Percentiles rank a stretch among this genome's conserved stretches.
Evolutionary conservation across 148 eudicot genomes (phyloP).

Genomic region (Rhododendron ovatum): DNA sequence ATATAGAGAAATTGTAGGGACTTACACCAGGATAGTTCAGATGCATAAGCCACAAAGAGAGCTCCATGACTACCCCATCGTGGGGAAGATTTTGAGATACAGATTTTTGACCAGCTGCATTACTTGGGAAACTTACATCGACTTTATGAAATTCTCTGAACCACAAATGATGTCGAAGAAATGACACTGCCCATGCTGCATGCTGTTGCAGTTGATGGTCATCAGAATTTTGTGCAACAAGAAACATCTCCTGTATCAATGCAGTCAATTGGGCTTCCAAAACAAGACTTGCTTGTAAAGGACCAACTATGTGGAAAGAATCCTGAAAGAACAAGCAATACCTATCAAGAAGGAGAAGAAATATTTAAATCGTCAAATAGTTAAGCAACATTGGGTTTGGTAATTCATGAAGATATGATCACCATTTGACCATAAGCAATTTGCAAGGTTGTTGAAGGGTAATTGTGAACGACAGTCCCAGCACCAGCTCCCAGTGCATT

Average conservation of each 20-base stretch:
- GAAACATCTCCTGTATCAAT: constrained; percentile 76
- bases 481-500: constrained; percentile 89
- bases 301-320: constrained; percentile 43
- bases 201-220: constrained; percentile 60
- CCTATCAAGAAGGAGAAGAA: neutral
- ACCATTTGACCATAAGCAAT: constrained; percentile 44
- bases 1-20: neutral
- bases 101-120: constrained; percentile 24
- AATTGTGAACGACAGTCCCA: constrained; percentile 38
- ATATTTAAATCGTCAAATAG: neutral
- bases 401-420: constrained; percentile 1
- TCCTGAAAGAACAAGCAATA: constrained; percentile 41
- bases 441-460: constrained; percentile 22
- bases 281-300: constrained; percentile 54
- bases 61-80: constrained; percentile 62
- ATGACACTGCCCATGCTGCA: constrained; percentile 88
- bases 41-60: constrained; percentile 77
- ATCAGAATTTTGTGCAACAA: constrained; percentile 68
- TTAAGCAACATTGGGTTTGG: constrained; percentile 1
- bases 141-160: constrained; percentile 33
- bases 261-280: constrained; percentile 51
- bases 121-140: constrained; percentile 20
- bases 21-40: constrained; percentile 54
- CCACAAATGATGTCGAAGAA: constrained; percentile 56
- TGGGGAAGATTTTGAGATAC: constrained; percentile 48